Evolutionary conservation across 257 asterid species (phyloP).

Genomic region (Solanum sitiens): DNA sequence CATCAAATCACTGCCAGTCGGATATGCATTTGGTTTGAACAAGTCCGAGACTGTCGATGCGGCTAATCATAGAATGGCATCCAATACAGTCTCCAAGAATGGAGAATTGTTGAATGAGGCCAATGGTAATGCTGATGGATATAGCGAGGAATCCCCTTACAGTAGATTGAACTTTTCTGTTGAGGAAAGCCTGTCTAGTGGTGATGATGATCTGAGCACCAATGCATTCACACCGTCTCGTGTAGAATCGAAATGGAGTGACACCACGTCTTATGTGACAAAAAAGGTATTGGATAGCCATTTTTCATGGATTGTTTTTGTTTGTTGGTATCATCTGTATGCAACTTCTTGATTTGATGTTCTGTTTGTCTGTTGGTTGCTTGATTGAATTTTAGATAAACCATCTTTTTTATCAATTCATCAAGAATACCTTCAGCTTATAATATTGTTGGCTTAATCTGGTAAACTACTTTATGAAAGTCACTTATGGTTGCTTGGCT

Average conservation of each 20-base stretch:
- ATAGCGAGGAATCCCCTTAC: constrained; percentile 73
- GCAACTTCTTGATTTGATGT: not conserved
- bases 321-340: not conserved
- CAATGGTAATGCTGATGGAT: constrained; percentile 28
- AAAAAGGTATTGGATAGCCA: constrained; percentile 48
- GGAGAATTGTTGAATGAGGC: constrained; percentile 24
- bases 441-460: not conserved
- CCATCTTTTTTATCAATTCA: not conserved
- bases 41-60: constrained; percentile 7
- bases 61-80: constrained; percentile 11
- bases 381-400: not conserved
- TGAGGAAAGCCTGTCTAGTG: constrained; percentile 33
- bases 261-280: constrained; percentile 54
- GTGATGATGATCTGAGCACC: constrained; percentile 39
- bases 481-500: not conserved
- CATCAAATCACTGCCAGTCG: constrained; percentile 67
- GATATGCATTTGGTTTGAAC: constrained; percentile 26
- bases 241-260: constrained; percentile 69
- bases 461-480: not conserved
- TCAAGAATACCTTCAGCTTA: not conserved
- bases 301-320: not conserved
- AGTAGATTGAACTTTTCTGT: constrained; percentile 32
- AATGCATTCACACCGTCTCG: constrained; percentile 16
- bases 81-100: constrained; percentile 29
- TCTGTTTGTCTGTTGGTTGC: not conserved